Evolutionary conservation across 2,329 filamentous ascomycete genomes (phyloP), one percentile per base, ranked within the genome.

Genomic region (Fusarium austroafricanum): DNA sequence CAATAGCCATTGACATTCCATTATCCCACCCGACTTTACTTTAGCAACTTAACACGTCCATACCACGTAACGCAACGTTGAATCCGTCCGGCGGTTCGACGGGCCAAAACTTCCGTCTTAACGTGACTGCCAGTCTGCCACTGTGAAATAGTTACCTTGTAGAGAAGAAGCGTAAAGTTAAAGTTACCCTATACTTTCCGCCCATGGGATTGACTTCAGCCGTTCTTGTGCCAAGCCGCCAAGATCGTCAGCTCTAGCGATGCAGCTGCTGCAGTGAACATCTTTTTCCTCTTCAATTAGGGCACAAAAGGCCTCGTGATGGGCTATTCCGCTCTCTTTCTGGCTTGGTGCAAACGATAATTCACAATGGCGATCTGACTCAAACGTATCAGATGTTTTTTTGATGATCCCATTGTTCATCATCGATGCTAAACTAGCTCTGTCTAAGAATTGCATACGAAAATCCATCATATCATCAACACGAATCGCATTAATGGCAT

Each of bases 201-300:
- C 29, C 29, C 29, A 31, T 12, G 11, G 12, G 55, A 46, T 58
- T 46, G 50, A 46, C 40, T 56, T 58, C 28, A n/a, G 20, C n/a
- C 21, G 23, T 31, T 44, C 40, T n/a, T 43, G 50, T 42, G 60
- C 62, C 62, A 66, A 60, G 61, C 4, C 61, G 55, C 61, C 45
- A 68, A 66, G 55, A 57, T 68, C 65, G 47, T 50, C 65, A 40
- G 53, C 51, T 45, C 28, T 47, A 50, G 21, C 21, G 21, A 23
- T 23, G 21, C 21, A 31, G 23, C 26, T 15, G 46, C 51, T 61
- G 20, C 40, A 23, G 20, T 20, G 58, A 31, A 45, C 14, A 66
- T 68, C 39, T 38, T 40, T 62, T 39, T 53, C 61, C 29, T 42
- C 21, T 39, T 68, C 21, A 18, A 42, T 23, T 2, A 5, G 14